Base-by-base conservation (phyloP, 2,329 filamentous ascomycete species). In the Arthroderma sp. region DNA sequence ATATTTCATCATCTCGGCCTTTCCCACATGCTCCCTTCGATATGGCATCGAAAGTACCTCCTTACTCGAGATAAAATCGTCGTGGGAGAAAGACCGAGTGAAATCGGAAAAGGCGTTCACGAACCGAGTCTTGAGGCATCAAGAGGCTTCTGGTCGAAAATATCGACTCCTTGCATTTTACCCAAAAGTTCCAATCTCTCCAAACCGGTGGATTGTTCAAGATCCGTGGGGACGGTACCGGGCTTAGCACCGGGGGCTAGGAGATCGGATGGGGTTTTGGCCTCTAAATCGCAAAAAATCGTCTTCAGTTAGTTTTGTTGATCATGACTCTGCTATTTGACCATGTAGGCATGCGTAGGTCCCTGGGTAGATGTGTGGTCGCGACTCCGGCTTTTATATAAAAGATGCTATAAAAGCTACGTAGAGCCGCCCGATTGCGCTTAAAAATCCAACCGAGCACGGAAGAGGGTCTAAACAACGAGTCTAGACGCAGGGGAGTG, bases 111-210 rank as follows among this genome's bases (percentile, higher is more conserved):
- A 23, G 39, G 17, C 63, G 49, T 21, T 58, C 53, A 69, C 78
- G 64, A 80, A 88, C 91, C 91, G 75, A 82, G 82, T 71, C 93
- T 85, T 74, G 87, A 93, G 63, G 91, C 81, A 74, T 97, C 93
- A 67, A 98, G 83, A 63, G 93, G 93, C 76, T 84, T 86, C 93
- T 97, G 95, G 78, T 98, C 91, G 79, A 98, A 98, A 73, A 97
- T 80, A 72, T 98, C 93, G 68, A 96, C 79, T 65, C 93, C 91
- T 81, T 97, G 89, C 87, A 97, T 95, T 84, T 98, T 98, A 77
- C 93, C 93, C 73, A 98, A 81, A 70, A 98, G 93, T 78, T 98
- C 93, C 67, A 98, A 83, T 83, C 93, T 91, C 81, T 98, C 93
- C 60, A 97, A 81, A 87, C 93, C 93, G 67, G 93, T 97, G 60